These are phyloP conservation scores for Hanseniaspora jakobsenii DNA, from an alignment of 805 yeast genomes.

Conservation along the genomic window DNA sequence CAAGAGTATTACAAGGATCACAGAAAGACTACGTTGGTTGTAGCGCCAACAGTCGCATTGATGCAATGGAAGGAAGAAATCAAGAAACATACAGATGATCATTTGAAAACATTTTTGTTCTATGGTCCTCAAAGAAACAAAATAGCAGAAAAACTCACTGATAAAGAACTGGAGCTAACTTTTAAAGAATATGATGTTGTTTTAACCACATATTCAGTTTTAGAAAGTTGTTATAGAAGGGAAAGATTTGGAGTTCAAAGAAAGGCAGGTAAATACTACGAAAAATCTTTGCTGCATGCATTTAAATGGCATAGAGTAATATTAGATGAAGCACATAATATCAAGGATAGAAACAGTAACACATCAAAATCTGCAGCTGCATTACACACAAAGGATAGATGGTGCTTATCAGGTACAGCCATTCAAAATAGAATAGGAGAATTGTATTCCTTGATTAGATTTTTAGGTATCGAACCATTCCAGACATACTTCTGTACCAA, in stretches of 20 bases:
- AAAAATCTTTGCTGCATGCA: slow-evolving; percentile 60
- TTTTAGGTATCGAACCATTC: slow-evolving; percentile 72
- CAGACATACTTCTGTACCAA: slow-evolving; percentile 85
- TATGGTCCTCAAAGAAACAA: slow-evolving; percentile 52
- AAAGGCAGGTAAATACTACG: slow-evolving; percentile 57
- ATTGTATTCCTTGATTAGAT: slow-evolving; percentile 81
- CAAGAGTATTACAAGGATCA: slow-evolving; percentile 4
- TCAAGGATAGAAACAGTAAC: slow-evolving; percentile 86
- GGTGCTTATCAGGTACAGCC: slow-evolving; percentile 96
- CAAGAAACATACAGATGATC: slow-evolving; percentile 64
- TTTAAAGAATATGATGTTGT: slow-evolving; percentile 53
- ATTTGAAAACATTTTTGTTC: slow-evolving; percentile 54
- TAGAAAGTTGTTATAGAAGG: slow-evolving; percentile 76
- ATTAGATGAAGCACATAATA: slow-evolving; percentile 93
- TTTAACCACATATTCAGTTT: slow-evolving; percentile 81
- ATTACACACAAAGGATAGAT: slow-evolving; percentile 57
- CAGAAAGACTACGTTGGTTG: slow-evolving; percentile 63
- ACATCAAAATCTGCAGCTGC: slow-evolving; percentile 86
- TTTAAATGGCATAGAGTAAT: slow-evolving; percentile 73
- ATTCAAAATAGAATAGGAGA: slow-evolving; percentile 94
- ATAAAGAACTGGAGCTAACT: slow-evolving; percentile 38
- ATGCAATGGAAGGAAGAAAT: slow-evolving; percentile 97
- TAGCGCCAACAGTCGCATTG: slow-evolving; percentile 96
- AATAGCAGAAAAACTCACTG: slow-evolving; percentile 43
- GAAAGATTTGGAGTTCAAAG: slow-evolving; percentile 74